A percentile compares a stretch with the other conserved stretches of the same genome.
Conservation (phyloP, 441 rosid genomes). For the Sinapis alba region DNA sequence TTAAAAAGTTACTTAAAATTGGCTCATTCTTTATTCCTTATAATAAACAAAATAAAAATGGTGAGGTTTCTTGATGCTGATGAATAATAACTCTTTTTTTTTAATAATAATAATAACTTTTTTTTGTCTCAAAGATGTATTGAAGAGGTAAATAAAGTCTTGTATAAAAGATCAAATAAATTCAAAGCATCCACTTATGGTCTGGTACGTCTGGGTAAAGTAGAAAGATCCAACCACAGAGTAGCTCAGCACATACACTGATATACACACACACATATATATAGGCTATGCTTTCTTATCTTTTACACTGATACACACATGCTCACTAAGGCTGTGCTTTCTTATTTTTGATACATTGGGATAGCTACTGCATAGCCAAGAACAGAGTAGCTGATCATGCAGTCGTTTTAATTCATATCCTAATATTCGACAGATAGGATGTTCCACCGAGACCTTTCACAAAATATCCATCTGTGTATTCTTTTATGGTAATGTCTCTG, state of each 20-base stretch:
- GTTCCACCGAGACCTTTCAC: conserved; percentile 30
- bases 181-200: neutral
- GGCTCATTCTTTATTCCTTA: too few relatives aligned
- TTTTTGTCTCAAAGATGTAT: too few relatives aligned
- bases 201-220: neutral
- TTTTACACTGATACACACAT: neutral
- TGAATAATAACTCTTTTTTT: too few relatives aligned
- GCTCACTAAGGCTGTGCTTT: neutral
- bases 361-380: neutral
- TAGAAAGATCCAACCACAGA: conserved; percentile 1
- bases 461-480: neutral
- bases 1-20: too few relatives aligned
- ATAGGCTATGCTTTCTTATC: neutral
- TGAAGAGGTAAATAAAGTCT: neutral
- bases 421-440: neutral
- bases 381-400: conserved; percentile 6
- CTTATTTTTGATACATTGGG: conserved; percentile 1
- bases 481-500: conserved; percentile 28
- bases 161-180: neutral
- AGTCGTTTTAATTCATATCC: conserved; percentile 8
- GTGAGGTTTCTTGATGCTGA: too few relatives aligned
- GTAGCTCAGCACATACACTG: conserved; percentile 1
- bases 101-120: too few relatives aligned
- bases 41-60: too few relatives aligned
- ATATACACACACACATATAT: neutral